A percentile compares a stretch with the other conserved stretches of the same genome.
Conservation (phyloP, 129 eudicot species). For the Ambrosia trifida region DNA sequence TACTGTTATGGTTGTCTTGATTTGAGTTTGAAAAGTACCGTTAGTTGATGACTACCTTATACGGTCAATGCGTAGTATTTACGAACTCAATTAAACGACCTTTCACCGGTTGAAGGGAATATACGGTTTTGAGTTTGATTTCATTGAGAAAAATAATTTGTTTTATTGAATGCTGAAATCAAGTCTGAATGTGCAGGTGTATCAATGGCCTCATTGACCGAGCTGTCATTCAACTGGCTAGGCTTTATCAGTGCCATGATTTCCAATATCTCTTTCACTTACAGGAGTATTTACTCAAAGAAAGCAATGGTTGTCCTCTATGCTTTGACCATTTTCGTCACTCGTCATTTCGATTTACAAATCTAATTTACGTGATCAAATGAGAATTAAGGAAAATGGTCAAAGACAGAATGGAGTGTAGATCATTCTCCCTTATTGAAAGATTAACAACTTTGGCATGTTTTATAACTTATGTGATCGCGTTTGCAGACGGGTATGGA, state of each 20-base stretch:
- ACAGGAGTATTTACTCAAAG: conserved; percentile 94
- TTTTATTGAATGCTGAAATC: not conserved
- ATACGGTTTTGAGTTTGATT: not conserved
- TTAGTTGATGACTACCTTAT: not conserved
- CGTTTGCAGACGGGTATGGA: conserved; percentile 90
- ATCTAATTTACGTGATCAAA: conserved; percentile 9
- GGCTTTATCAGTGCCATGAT: conserved; percentile 97
- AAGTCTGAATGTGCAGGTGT: conserved; percentile 70
- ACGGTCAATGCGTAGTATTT: too few relatives aligned
- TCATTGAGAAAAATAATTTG: not conserved
- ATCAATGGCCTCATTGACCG: conserved; percentile 93
- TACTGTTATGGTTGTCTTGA: too few relatives aligned
- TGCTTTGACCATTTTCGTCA: not conserved
- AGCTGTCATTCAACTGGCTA: conserved; percentile 88
- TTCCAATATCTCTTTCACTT: conserved; percentile 96
- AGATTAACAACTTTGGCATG: not conserved
- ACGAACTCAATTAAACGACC: not conserved
- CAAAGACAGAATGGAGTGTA: not conserved
- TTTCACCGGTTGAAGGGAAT: conserved; percentile 1
- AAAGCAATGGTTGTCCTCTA: conserved; percentile 79
- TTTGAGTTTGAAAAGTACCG: too few relatives aligned
- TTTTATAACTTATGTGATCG: conserved; percentile 5
- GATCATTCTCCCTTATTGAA: too few relatives aligned
- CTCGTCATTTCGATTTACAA: not conserved
- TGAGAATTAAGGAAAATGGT: conserved; percentile 12